Evolutionary conservation across 441 rosid species (phyloP).

Genomic region (Breynia disticha): DNA sequence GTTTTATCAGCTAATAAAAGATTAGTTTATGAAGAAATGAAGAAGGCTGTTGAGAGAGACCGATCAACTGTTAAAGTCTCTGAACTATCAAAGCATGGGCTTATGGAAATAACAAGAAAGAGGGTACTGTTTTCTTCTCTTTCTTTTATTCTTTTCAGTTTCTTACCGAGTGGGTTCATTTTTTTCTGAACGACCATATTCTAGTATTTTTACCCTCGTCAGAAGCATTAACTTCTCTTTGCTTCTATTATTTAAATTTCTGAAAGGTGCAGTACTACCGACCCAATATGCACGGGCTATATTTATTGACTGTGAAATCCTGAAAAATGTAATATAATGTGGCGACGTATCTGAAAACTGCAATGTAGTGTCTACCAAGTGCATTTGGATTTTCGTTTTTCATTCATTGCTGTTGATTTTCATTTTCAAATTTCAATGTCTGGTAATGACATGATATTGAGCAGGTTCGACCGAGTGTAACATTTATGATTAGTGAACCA

Average conservation of each 20-base stretch:
- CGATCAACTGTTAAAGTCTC: constrained; percentile 83
- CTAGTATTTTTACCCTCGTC: too few relatives aligned
- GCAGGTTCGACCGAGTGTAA: constrained; percentile 96
- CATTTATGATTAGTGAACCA: constrained; percentile 94
- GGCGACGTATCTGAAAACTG: too few relatives aligned
- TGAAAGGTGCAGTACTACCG: too few relatives aligned
- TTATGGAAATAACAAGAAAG: constrained; percentile 96
- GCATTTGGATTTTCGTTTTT: too few relatives aligned
- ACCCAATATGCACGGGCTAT: too few relatives aligned
- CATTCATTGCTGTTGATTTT: too few relatives aligned
- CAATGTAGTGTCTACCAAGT: too few relatives aligned
- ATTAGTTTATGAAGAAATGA: constrained; percentile 84
- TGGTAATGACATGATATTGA: constrained; percentile 13
- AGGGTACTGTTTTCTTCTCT: constrained; percentile 43
- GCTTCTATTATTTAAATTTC: too few relatives aligned
- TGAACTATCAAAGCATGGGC: constrained; percentile 88
- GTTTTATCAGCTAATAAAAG: constrained; percentile 76
- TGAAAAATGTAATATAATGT: too few relatives aligned
- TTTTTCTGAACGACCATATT: too few relatives aligned
- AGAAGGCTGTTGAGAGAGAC: constrained; percentile 82
- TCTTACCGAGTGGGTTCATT: background rate
- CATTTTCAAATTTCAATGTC: background rate
- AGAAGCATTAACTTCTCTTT: too few relatives aligned
- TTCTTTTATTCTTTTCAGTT: constrained; percentile 9
- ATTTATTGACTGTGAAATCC: too few relatives aligned